Evolutionary conservation across 768 basidiomycete genomes (phyloP), one percentile per base, ranked within the genome.

Genomic region (Dacryopinax primogenitus): DNA sequence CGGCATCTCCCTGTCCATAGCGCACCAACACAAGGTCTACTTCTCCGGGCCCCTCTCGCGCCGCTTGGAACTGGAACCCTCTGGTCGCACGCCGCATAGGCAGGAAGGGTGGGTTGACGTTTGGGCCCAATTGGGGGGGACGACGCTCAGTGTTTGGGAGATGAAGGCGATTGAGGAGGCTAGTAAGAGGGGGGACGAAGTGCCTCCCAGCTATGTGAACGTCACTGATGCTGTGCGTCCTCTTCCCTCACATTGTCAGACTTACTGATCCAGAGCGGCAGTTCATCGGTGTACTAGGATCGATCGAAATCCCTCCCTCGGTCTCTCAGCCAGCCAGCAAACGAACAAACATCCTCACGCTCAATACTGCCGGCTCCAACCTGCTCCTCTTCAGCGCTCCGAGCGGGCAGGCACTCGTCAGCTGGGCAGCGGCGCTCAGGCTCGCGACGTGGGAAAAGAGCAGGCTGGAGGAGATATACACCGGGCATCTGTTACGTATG

Each of bases 401-500:
- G 18, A 81, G 81, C 23, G 82, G 85, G 32, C 73, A 78, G 45
- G 82, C 85, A 16, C 80, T 94, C 63, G 79, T 88, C 33, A 84
- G 87, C n/a, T 98, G 95, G 95, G 86, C 90, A 6, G 86, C 91
- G 26, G 92, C 92, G 3, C 79, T 98, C 36, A 86, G 96, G 18
- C 81, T 99, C 3, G 85, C 88, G 11, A 82, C 88, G 63, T 99
- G 93, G 92, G 96, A 99, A 76, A 92, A 94, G 72, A 87, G 90
- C 0, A 85, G 92, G 44, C 80, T 97, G 16, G 92, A 96, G 75
- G 95, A 99, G 77, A 92, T 99, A 66, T 98, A 98, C 73, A 97
- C 96, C 0, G 94, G 92, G 3, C 91, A 97, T 77, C 77, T 97
- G 45, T 82, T 97, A 68, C 82, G 91, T 63, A 90, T 87, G 71